A percentile compares a stretch with the other conserved stretches of the same genome.
These are phyloP conservation scores for Hyaloscypha variabilis DNA, from an alignment of 495 filamentous ascomycete genomes.

Conservation along the genomic window DNA sequence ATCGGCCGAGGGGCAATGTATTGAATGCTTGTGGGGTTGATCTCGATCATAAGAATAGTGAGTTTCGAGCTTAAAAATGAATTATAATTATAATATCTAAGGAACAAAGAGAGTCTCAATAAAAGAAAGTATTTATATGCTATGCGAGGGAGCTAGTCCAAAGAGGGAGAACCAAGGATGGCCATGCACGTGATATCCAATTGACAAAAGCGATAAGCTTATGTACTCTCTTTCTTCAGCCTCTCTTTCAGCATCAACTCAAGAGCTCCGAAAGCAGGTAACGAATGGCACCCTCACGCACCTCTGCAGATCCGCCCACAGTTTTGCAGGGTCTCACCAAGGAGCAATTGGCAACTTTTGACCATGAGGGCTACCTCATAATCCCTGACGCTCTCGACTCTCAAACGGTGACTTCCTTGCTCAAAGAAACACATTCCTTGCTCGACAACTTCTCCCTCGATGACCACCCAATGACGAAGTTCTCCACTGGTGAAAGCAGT, in stretches of 20 bases:
- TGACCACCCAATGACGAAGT: constrained; percentile 88
- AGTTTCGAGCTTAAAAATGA: too few relatives aligned
- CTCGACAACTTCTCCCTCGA: constrained; percentile 75
- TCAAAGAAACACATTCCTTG: constrained; percentile 71
- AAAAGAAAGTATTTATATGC: too few relatives aligned
- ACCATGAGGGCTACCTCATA: constrained; percentile 86
- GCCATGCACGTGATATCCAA: too few relatives aligned
- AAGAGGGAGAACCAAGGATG: too few relatives aligned
- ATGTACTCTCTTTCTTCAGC: background rate
- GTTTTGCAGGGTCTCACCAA: constrained; percentile 54
- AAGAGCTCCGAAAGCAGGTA: too few relatives aligned
- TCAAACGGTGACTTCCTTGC: constrained; percentile 64
- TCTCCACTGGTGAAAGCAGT: constrained; percentile 75
- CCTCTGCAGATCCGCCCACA: constrained; percentile 8
- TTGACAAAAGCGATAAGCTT: background rate
- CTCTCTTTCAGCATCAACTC: background rate
- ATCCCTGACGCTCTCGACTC: constrained; percentile 75
- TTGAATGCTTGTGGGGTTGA: too few relatives aligned
- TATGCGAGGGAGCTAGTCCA: too few relatives aligned
- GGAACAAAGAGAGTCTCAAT: too few relatives aligned
- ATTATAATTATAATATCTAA: too few relatives aligned
- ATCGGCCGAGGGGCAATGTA: too few relatives aligned
- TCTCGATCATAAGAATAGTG: too few relatives aligned
- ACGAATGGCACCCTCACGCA: constrained; percentile 29
- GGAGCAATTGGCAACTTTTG: constrained; percentile 71